Conservation (phyloP, 441 rosid genomes). For the Macaranga tanarius region DNA sequence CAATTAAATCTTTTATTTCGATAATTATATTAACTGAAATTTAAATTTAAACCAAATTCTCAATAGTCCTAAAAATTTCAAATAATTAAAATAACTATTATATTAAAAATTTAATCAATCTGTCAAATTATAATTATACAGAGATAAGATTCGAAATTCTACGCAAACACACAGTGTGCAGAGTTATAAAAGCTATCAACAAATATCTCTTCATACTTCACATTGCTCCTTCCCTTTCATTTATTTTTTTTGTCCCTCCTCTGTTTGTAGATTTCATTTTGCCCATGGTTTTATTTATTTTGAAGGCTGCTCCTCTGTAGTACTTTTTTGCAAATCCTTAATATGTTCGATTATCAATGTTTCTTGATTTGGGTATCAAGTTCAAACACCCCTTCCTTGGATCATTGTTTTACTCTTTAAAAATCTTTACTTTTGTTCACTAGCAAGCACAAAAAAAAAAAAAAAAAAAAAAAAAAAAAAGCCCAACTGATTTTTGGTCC, state of each 20-base stretch:
- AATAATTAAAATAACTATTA: too few relatives aligned
- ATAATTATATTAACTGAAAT: too few relatives aligned
- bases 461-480: constrained; percentile 12
- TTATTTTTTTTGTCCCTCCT: neutral
- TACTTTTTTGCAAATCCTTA: constrained; percentile 22
- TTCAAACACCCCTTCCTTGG: constrained; percentile 28
- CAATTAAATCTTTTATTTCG: too few relatives aligned
- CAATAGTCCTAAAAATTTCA: too few relatives aligned
- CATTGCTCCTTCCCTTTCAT: neutral
- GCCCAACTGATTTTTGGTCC: constrained; percentile 29
- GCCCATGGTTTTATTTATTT: constrained; percentile 13
- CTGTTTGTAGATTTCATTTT: constrained; percentile 5
- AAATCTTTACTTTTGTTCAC: constrained; percentile 19
- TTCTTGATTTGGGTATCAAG: constrained; percentile 43
- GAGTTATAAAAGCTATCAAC: constrained; percentile 34
- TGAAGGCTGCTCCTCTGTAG: constrained; percentile 11
- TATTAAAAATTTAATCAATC: too few relatives aligned
- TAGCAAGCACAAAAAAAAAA: neutral
- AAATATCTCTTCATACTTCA: constrained; percentile 29
- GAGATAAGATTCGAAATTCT: too few relatives aligned
- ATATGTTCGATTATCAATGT: constrained; percentile 32
- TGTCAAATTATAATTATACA: too few relatives aligned
- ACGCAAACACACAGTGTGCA: neutral
- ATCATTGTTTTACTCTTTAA: constrained; percentile 29
- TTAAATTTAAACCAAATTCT: too few relatives aligned